Evolutionary conservation across 805 yeast species (phyloP), one percentile per base, ranked within the genome.

Genomic region (Ogataea zsoltii): DNA sequence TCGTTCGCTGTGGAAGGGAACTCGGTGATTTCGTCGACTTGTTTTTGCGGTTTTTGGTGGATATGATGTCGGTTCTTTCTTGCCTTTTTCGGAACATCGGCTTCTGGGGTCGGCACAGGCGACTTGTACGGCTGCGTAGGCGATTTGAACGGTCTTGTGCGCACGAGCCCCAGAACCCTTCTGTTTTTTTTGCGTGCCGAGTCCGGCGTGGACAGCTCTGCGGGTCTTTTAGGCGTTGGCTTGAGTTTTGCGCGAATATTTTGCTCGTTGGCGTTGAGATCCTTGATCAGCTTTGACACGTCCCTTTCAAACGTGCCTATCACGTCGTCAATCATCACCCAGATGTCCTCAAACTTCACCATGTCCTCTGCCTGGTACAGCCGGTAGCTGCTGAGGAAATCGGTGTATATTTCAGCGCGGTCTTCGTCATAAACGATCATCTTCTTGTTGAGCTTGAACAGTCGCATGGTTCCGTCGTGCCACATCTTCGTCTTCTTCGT

Each of bases 391-490:
- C 38, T 47, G 32, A 53, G 42, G 44, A 63, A 63, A 38, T 57
- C 63, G 1, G 55, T 50, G 35, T 50, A 54, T 7, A 73, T 53
- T 26, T 61, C 57, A 17, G 60, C 37, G 14, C 46, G 44, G n/a
- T 48, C 46, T 7, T 67, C 72, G 48, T 69, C 70, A 39, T 58
- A 62, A 16, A 78, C 59, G 42, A 75, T 74, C 10, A 77, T 45
- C 53, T 77, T 76, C 34, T 71, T 70, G 58, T 79, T 79, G 53
- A 76, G 67, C 51, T 69, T 71, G 56, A 73, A 79, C 56, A 63
- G 68, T 44, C 67, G 66, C 43, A 77, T 55, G 10, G 55, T 63
- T 1, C 83, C 83, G 53, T 79, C 84, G 44, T 66, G 66, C 83
- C 83, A 79, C 46, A 62, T 62, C 54, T 78, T 77, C 37, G 66